These are phyloP conservation scores for Fusarium papillatum DNA, from an alignment of 2,329 filamentous ascomycete genomes.

Conservation along the genomic window DNA sequence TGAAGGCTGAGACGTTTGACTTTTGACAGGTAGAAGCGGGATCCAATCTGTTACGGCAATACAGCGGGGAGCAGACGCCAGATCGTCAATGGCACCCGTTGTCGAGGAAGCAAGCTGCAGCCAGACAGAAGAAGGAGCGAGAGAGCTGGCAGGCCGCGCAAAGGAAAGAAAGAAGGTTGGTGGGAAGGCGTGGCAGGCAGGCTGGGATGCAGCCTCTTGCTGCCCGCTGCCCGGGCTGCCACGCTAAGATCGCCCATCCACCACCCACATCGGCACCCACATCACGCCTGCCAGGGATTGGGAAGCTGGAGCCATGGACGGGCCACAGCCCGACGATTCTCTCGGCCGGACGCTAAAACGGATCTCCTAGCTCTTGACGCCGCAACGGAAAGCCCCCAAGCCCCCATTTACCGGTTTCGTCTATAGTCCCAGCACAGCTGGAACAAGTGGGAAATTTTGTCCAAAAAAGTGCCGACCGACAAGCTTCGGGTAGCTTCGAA, in stretches of 20 bases:
- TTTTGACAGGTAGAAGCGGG: not conserved
- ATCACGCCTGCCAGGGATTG: slow-evolving; percentile 20
- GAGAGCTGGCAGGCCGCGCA: not conserved
- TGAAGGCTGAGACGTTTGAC: not conserved
- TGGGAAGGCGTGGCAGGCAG: slow-evolving; percentile 12
- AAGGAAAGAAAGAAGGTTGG: slow-evolving; percentile 24
- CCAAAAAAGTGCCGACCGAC: slow-evolving; percentile 14
- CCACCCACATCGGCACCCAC: slow-evolving; percentile 25
- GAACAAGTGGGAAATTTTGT: slow-evolving; percentile 6
- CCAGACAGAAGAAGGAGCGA: slow-evolving; percentile 1
- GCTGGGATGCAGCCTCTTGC: slow-evolving; percentile 10
- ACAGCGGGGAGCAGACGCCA: not conserved
- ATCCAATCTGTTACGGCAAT: not conserved
- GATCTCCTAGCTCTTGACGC: slow-evolving; percentile 8
- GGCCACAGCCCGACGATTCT: not conserved
- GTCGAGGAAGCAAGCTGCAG: slow-evolving; percentile 22
- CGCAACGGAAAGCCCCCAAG: slow-evolving; percentile 7
- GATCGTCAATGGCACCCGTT: slow-evolving; percentile 9
- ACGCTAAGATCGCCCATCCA: slow-evolving; percentile 41
- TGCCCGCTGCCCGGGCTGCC: slow-evolving; percentile 22
- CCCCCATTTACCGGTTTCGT: slow-evolving; percentile 8
- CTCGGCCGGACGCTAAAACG: slow-evolving; percentile 27
- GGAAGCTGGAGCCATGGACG: slow-evolving; percentile 9
- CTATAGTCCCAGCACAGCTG: not conserved
- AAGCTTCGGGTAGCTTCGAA: slow-evolving; percentile 21